Evolutionary conservation across 345 rosid genomes (phyloP).

Genomic region (Turritis glabra): DNA sequence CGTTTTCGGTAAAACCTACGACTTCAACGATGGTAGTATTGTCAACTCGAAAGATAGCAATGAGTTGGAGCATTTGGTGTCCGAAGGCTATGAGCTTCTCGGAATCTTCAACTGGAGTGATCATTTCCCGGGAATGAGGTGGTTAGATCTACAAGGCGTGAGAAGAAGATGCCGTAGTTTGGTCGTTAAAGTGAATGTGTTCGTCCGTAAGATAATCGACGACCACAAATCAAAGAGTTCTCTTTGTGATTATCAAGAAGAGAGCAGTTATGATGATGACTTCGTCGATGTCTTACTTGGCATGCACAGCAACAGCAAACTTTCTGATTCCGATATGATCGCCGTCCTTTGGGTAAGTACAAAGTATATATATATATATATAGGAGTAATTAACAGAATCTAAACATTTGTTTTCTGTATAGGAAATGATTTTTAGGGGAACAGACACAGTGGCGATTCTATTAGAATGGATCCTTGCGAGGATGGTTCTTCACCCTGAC

Average conservation of each 20-base stretch:
- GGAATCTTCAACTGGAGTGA: slow-evolving; percentile 88
- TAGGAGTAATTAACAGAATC: neutral
- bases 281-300: slow-evolving; percentile 57
- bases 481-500: slow-evolving; percentile 67
- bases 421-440: slow-evolving; percentile 96
- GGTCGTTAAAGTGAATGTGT: slow-evolving; percentile 50
- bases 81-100: slow-evolving; percentile 53
- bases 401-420: neutral
- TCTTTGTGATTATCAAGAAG: slow-evolving; percentile 15
- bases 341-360: slow-evolving; percentile 54
- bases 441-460: slow-evolving; percentile 83
- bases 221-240: slow-evolving; percentile 49
- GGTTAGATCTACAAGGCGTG: slow-evolving; percentile 50
- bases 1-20: slow-evolving; percentile 52
- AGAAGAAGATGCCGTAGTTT: slow-evolving; percentile 46
- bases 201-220: slow-evolving; percentile 60
- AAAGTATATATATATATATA: neutral
- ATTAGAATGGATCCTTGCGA: slow-evolving; percentile 85
- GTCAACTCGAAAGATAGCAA: slow-evolving; percentile 23
- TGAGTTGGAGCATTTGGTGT: slow-evolving; percentile 48
- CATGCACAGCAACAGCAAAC: slow-evolving; percentile 45
- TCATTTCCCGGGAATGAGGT: slow-evolving; percentile 56
- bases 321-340: slow-evolving; percentile 51
- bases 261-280: slow-evolving; percentile 28
- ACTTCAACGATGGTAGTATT: slow-evolving; percentile 24